A percentile compares a stretch with the other conserved stretches of the same genome.
Conservation (phyloP, 2,329 filamentous ascomycete species). For the Aspergillus glaucus region DNA sequence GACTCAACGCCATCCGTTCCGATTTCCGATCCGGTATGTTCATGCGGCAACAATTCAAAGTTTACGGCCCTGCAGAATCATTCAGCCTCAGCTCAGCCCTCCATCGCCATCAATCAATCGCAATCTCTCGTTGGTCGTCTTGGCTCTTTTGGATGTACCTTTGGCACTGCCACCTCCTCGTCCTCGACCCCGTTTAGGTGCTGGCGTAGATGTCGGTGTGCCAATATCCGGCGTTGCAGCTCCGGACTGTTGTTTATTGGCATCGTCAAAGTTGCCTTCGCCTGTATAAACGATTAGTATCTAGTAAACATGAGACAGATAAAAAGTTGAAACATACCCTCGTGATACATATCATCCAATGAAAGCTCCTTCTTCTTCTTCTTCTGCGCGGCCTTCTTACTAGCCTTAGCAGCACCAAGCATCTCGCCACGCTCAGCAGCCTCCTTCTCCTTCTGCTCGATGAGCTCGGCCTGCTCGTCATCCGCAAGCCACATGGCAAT, state of each 20-base stretch:
- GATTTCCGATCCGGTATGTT: neutral
- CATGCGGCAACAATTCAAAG: slow-evolving; percentile 6
- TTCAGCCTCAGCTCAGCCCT: slow-evolving; percentile 20
- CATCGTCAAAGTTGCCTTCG: slow-evolving; percentile 92
- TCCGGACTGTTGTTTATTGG: slow-evolving; percentile 72
- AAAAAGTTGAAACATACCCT: slow-evolving; percentile 61
- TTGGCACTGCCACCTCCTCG: slow-evolving; percentile 50
- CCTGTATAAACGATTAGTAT: slow-evolving; percentile 48
- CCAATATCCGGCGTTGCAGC: slow-evolving; percentile 65
- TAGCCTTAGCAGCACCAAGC: slow-evolving; percentile 54
- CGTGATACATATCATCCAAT: slow-evolving; percentile 97
- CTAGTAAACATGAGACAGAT: slow-evolving; percentile 3
- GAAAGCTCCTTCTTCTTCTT: slow-evolving; percentile 53
- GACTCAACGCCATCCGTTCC: slow-evolving; percentile 8
- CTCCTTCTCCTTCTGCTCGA: slow-evolving; percentile 88
- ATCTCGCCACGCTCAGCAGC: slow-evolving; percentile 63
- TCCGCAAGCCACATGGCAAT: slow-evolving; percentile 99
- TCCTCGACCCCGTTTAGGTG: slow-evolving; percentile 53
- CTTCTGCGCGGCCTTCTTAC: slow-evolving; percentile 55
- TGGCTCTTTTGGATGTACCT: slow-evolving; percentile 54
- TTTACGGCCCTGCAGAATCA: neutral
- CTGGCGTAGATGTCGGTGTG: slow-evolving; percentile 27
- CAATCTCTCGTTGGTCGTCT: slow-evolving; percentile 49
- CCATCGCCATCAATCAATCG: slow-evolving; percentile 40
- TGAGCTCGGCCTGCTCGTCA: slow-evolving; percentile 89